These are phyloP conservation scores for Choiromyces venosus DNA, from an alignment of 495 filamentous ascomycete genomes.

Conservation along the genomic window DNA sequence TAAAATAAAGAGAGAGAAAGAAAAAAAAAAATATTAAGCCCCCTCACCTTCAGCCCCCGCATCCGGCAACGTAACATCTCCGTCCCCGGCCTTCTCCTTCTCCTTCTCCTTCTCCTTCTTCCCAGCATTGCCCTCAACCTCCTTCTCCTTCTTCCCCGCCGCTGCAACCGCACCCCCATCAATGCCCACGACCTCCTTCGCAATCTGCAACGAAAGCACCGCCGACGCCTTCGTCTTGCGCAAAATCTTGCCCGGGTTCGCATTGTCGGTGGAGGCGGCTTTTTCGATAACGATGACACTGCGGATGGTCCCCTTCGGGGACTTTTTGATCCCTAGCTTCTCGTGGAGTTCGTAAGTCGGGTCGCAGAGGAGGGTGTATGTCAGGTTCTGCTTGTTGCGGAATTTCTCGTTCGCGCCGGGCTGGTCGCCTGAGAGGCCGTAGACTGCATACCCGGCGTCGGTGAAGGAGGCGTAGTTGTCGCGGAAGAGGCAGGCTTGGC, in stretches of 20 bases:
- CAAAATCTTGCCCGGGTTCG: slow-evolving; percentile 25
- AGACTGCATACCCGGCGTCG: slow-evolving; percentile 76
- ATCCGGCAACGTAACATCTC: slow-evolving; percentile 27
- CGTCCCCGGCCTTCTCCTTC: slow-evolving; percentile 13
- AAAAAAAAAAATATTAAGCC: slow-evolving; percentile 5
- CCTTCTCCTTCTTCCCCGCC: slow-evolving; percentile 45
- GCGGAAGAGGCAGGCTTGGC: slow-evolving; percentile 86
- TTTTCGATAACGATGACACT: slow-evolving; percentile 88
- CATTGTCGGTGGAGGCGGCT: slow-evolving; percentile 20
- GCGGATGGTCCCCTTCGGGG: slow-evolving; percentile 62
- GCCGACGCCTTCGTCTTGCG: slow-evolving; percentile 31
- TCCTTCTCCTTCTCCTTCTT: slow-evolving; percentile 20
- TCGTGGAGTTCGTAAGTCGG: slow-evolving; percentile 61
- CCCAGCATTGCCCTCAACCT: slow-evolving; percentile 23
- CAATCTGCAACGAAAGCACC: slow-evolving; percentile 27
- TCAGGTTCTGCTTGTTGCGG: slow-evolving; percentile 79
- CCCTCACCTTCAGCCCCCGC: slow-evolving; percentile 5
- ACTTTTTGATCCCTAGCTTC: slow-evolving; percentile 72
- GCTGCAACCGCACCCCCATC: slow-evolving; percentile 57
- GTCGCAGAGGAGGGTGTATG: slow-evolving; percentile 85
- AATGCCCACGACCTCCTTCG: slow-evolving; percentile 36
- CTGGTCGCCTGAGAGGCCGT: slow-evolving; percentile 79
- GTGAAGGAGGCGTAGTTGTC: slow-evolving; percentile 71
- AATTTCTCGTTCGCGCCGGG: slow-evolving; percentile 88
- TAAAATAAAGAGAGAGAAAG: not conserved